Conservation (phyloP, 805 yeast genomes). For the Candida maris region DNA sequence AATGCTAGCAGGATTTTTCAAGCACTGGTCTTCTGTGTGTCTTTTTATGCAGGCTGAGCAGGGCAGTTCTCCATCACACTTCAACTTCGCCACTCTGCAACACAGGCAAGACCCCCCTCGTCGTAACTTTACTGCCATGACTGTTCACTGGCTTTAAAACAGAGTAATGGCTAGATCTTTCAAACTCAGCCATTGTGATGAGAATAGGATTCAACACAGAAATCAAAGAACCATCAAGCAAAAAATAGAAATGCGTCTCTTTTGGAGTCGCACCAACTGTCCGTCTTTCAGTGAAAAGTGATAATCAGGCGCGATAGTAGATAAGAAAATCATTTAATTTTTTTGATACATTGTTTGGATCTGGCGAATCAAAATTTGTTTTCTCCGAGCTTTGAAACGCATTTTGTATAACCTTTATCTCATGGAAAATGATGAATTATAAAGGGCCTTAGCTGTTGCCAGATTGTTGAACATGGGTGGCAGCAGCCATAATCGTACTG, state of each 20-base stretch:
- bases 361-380: neutral
- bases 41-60: constrained; percentile 9
- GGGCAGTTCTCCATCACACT: constrained; percentile 13
- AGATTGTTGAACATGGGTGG: no score
- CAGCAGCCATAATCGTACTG: no score
- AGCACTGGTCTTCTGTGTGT: constrained; percentile 21
- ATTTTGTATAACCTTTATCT: neutral
- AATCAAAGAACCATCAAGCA: no score
- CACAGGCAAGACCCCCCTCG: constrained; percentile 9
- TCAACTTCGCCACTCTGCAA: constrained; percentile 10
- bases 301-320: neutral
- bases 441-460: no score
- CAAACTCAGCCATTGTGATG: no score
- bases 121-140: neutral
- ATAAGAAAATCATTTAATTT: neutral
- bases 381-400: neutral
- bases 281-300: no score
- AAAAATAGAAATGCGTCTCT: no score
- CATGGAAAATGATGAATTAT: neutral
- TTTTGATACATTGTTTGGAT: neutral
- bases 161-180: no score
- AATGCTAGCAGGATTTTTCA: constrained; percentile 26
- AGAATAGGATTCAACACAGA: no score
- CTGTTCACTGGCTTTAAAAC: no score
- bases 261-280: no score